Percentiles rank a stretch among this genome's conserved stretches.
Conservation (phyloP, 805 yeast species). For the Cyberlindnera xylosilytica region DNA sequence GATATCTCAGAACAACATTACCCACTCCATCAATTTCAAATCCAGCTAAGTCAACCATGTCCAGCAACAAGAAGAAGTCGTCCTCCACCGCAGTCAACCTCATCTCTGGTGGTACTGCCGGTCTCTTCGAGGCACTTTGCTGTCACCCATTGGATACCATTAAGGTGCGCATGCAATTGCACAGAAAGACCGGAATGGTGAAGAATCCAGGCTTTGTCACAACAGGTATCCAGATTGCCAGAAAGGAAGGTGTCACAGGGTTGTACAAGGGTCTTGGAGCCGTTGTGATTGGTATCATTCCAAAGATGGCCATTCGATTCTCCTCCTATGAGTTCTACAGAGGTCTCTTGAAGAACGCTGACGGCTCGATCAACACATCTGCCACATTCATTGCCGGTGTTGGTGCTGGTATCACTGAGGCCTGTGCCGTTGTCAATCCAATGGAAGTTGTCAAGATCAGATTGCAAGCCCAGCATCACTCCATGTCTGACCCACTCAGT, state of each 20-base stretch:
- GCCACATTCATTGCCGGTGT: constrained; percentile 89
- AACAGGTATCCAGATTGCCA: constrained; percentile 77
- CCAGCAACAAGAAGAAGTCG: constrained; percentile 31
- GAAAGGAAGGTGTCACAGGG: constrained; percentile 79
- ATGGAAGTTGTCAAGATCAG: constrained; percentile 97
- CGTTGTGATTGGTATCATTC: constrained; percentile 94
- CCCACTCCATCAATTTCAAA: no score
- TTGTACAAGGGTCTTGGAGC: constrained; percentile 96
- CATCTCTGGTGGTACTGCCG: constrained; percentile 96
- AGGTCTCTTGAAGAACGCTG: constrained; percentile 56
- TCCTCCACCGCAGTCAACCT: constrained; percentile 57
- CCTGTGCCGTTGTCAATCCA: constrained; percentile 91
- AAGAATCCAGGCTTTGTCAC: constrained; percentile 83
- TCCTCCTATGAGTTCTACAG: constrained; percentile 91
- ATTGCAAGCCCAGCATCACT: constrained; percentile 91
- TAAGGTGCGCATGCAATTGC: constrained; percentile 95
- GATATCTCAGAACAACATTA: no score
- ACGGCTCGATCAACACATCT: constrained; percentile 67
- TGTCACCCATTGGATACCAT: constrained; percentile 98
- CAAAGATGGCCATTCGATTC: constrained; percentile 97
- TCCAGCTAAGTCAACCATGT: constrained; percentile 15
- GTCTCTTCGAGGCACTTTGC: constrained; percentile 93
- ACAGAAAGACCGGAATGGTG: constrained; percentile 58
- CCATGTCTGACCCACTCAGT: constrained; percentile 74
- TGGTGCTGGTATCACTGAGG: constrained; percentile 96